These are phyloP conservation scores for Phytophthora boehmeriae DNA, from an alignment of 352 stramenopile species.

Conservation along the genomic window DNA sequence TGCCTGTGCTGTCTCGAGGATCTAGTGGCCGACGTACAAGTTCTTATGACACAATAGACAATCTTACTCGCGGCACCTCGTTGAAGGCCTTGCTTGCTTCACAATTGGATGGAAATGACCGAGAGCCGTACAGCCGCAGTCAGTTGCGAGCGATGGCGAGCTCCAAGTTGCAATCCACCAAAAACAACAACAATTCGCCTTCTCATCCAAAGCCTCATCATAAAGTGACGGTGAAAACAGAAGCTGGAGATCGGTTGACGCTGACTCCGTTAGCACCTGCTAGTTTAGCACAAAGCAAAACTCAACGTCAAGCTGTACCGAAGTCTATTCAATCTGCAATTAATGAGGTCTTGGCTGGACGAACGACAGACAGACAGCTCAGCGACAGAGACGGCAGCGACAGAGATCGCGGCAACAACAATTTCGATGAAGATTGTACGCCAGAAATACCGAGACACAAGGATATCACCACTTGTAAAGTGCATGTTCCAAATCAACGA, in stretches of 20 bases:
- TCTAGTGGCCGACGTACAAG: conserved; percentile 4
- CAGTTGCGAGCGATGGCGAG: conserved; percentile 30
- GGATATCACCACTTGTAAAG: conserved; percentile 16
- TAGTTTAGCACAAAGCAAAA: conserved; percentile 17
- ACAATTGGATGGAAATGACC: conserved; percentile 19
- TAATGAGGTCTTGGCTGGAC: conserved; percentile 19
- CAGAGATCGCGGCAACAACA: conserved; percentile 4
- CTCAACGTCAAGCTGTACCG: conserved; percentile 15
- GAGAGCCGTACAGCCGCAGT: conserved; percentile 27
- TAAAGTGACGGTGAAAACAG: neutral
- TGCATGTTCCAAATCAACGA: conserved; percentile 7
- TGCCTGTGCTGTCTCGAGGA: conserved; percentile 20
- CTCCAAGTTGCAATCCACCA: conserved; percentile 10
- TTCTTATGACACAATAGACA: neutral
- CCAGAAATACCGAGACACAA: conserved; percentile 9
- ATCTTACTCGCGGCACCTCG: conserved; percentile 7
- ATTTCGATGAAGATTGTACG: conserved; percentile 7
- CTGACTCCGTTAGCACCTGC: conserved; percentile 14
- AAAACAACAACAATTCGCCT: conserved; percentile 13
- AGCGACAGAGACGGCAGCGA: conserved; percentile 11
- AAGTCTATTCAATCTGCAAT: conserved; percentile 21
- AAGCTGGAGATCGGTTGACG: neutral
- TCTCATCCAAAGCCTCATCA: conserved; percentile 1
- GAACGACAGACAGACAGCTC: neutral
- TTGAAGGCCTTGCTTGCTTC: conserved; percentile 18